Conservation (phyloP, 2,329 filamentous ascomycete genomes). For the Coniella lustricola region DNA sequence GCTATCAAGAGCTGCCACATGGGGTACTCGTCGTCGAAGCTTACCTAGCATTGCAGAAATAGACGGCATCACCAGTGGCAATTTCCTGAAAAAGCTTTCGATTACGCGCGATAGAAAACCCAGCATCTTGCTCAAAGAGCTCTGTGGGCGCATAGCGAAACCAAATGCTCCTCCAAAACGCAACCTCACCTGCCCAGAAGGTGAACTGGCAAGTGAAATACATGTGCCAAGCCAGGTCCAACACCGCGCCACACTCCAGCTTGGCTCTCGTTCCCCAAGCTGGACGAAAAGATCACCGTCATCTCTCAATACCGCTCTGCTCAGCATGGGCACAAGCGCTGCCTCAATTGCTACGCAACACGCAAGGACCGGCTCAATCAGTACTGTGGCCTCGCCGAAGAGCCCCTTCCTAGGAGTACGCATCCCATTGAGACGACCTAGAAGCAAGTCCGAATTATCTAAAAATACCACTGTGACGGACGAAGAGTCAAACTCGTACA, state of each 20-base stretch:
- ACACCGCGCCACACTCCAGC: conserved; percentile 43
- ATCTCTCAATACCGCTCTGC: conserved; percentile 52
- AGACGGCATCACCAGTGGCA: conserved; percentile 53
- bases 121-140: conserved; percentile 48
- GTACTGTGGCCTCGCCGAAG: conserved; percentile 47
- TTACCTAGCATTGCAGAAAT: conserved; percentile 53
- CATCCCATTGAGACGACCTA: conserved; percentile 42
- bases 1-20: conserved; percentile 58
- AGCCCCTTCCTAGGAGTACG: conserved; percentile 42
- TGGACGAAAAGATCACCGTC: conserved; percentile 46
- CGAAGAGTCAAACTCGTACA: no score
- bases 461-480: conserved; percentile 30
- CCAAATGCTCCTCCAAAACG: conserved; percentile 41
- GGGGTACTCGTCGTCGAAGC: conserved; percentile 62
- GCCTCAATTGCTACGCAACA: conserved; percentile 52
- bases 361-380: conserved; percentile 54
- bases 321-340: conserved; percentile 47
- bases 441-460: conserved; percentile 48
- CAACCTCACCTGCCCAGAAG: conserved; percentile 34
- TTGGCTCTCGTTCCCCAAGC: conserved; percentile 43
- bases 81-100: conserved; percentile 55
- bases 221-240: conserved; percentile 30
- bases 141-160: conserved; percentile 43
- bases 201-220: conserved; percentile 22
- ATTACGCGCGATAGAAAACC: conserved; percentile 45